These are phyloP conservation scores for Xerocomus potaroensis DNA, from an alignment of 768 basidiomycete species.

Conservation along the genomic window DNA sequence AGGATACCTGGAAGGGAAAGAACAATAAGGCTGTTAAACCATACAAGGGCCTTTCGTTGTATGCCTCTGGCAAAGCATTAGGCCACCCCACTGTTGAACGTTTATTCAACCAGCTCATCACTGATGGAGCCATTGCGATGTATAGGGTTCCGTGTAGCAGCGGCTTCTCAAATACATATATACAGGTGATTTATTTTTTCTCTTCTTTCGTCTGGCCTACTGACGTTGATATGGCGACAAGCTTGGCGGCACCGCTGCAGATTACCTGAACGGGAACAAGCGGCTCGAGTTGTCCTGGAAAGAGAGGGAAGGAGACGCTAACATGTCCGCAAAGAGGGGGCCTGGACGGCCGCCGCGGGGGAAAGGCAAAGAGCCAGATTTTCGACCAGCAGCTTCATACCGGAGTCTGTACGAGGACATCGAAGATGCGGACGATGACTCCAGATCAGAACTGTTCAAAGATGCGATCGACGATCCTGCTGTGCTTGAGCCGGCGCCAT, in stretches of 20 bases:
- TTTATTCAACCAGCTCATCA: conserved; percentile 54
- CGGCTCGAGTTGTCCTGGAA: conserved; percentile 25
- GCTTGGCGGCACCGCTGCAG: conserved; percentile 17
- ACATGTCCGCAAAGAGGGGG: conserved; percentile 8
- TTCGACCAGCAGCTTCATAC: background rate
- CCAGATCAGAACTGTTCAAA: conserved; percentile 14
- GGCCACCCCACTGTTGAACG: conserved; percentile 57
- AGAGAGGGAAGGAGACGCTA: conserved; percentile 15
- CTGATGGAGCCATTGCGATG: conserved; percentile 45
- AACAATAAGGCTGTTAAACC: conserved; percentile 40
- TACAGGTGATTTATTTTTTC: conserved; percentile 37
- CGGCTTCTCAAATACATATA: conserved; percentile 51
- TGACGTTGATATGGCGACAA: conserved; percentile 8
- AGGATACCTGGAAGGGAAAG: conserved; percentile 63
- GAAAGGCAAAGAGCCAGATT: conserved; percentile 22
- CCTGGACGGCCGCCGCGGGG: conserved; percentile 7
- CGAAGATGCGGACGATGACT: conserved; percentile 23
- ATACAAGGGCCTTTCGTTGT: conserved; percentile 44
- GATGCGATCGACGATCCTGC: conserved; percentile 7
- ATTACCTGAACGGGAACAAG: conserved; percentile 19
- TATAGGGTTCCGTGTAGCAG: conserved; percentile 43
- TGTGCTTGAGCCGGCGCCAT: conserved; percentile 3
- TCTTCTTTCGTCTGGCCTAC: background rate
- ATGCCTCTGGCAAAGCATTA: conserved; percentile 52
- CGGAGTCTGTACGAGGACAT: conserved; percentile 27